Base-by-base conservation (phyloP, 257 asterid genomes). In the Gardenia jasminoides region DNA sequence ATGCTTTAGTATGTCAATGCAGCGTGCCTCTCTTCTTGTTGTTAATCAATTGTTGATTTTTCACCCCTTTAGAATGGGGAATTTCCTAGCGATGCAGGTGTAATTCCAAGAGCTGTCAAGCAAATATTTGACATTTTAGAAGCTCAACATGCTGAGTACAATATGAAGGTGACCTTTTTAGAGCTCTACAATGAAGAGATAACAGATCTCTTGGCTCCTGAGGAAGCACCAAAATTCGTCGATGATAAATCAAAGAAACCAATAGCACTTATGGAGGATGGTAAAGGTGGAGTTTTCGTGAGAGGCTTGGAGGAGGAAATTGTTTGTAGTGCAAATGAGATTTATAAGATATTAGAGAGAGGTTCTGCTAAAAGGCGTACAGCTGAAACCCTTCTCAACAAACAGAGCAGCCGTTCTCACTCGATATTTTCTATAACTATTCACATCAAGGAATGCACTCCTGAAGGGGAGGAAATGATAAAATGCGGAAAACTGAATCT, bases 381-480 rank as follows among this genome's bases (percentile, higher is more conserved):
- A 62, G 98, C 99, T 7, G 99, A 96, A 86, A 96, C 99, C 65
- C 94, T 96, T 87, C 97, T 96, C 22, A 96, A 96, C 88, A 96
- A 96, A 86, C 99, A 96, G 82, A 96, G 99, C 80, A 96, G 99
- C 80, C 99, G 99, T 64, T 96, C 99, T 77, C 99, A 96, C 85
- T 96, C 99, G 2, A 91, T 96, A 48, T 96, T 96, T 83, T 93
- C 98, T 10, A 92, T 93, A 83, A 96, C 98, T 36, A 96, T 96
- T 78, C 99, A 96, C 88, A 96, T 93, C 81, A 96, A 93, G 89
- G 99, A 96, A 86, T 86, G 91, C 75, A 96, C 99, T 73, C 98
- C 97, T 69, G 99, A 96, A 84, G 99, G 99, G 80, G 98, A 96
- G 82, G 99, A 96, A 83, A 89, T 96, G 97, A 92, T 96, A 84